Evolutionary conservation across 805 yeast species (phyloP).

Genomic region (Candida yuanshanica): DNA sequence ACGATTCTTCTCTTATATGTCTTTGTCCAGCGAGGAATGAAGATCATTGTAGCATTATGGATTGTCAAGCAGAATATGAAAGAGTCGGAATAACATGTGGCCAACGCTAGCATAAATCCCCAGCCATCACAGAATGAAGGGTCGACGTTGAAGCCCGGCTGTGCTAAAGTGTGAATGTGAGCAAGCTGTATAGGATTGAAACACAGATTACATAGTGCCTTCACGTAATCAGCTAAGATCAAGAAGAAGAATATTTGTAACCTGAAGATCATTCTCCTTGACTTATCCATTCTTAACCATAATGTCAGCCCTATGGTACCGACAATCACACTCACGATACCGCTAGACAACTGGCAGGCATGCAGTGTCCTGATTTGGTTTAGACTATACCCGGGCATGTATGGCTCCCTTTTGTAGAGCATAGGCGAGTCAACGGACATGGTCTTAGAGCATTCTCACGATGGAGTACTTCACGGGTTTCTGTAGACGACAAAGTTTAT

Average conservation of each 20-base stretch:
- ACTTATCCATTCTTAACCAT: conserved; percentile 20
- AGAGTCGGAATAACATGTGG: conserved; percentile 14
- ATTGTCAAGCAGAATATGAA: conserved; percentile 15
- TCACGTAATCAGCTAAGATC: conserved; percentile 15
- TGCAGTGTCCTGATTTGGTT: conserved; percentile 8
- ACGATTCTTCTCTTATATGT: conserved; percentile 9
- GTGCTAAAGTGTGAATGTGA: background rate
- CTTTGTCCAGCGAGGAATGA: conserved; percentile 9
- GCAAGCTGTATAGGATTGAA: background rate
- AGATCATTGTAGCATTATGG: conserved; percentile 19
- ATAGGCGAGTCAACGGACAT: background rate
- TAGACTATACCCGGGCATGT: conserved; percentile 1
- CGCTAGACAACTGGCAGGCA: conserved; percentile 6
- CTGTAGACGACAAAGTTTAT: too few relatives aligned
- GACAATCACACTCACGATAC: conserved; percentile 11
- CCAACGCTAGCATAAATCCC: conserved; percentile 14
- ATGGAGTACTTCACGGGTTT: too few relatives aligned
- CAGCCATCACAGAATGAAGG: conserved; percentile 14
- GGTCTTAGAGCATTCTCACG: background rate
- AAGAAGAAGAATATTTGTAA: conserved; percentile 14
- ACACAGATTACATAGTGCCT: conserved; percentile 8
- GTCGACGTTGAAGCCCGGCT: background rate
- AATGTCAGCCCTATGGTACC: conserved; percentile 14
- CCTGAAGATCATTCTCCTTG: conserved; percentile 18
- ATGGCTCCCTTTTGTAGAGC: background rate